Base-by-base conservation (phyloP, 331 rosid genomes). In the Malus hybrid region DNA sequence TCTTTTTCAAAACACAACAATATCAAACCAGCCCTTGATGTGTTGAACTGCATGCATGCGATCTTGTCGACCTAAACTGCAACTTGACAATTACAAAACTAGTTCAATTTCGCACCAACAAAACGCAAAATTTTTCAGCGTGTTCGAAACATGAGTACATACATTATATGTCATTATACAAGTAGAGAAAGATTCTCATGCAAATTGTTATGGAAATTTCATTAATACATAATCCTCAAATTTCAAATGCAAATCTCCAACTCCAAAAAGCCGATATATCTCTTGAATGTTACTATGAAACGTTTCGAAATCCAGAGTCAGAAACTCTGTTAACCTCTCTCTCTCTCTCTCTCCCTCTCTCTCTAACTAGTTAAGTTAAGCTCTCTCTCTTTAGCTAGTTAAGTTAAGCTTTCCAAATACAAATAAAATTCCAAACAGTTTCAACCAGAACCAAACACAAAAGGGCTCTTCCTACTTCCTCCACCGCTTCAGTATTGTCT, bases 401-500 rank as follows among this genome's bases (percentile, higher is more conserved):
- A 10, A 42, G 48, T 59, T 19, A 7, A 20, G 6, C 7, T 6
- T 22, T 59, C 65, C 65, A 59, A 59, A 5, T 22, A 24, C 16
- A 24, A 59, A 59, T 10, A 9, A 62, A 62, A 62, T 46, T 48
- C 24, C 4, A 28, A 48, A 10, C n/a, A 10, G 10, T 65, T 10
- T 19, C 29, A 52, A 19, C 74, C 60, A 52, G 55, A 50, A n/a
- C 14, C 13, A 24, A 46, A 29, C 18, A 29, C 9, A 10, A 18
- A 7, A 2, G 13, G 34, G 10, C 14, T 42, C 5, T 33, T 24
- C 57, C 39, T 34, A 10, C 55, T 24, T 16, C 28, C 48, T 32
- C 73, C 73, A 67, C 67, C 73, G 31, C 73, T 18, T 52, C 79
- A 34, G 6, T 13, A 71, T 54, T 65, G 29, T 42, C 6, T 22